Conservation (phyloP, 148 eudicot genomes). For the Limonium bicolor region DNA sequence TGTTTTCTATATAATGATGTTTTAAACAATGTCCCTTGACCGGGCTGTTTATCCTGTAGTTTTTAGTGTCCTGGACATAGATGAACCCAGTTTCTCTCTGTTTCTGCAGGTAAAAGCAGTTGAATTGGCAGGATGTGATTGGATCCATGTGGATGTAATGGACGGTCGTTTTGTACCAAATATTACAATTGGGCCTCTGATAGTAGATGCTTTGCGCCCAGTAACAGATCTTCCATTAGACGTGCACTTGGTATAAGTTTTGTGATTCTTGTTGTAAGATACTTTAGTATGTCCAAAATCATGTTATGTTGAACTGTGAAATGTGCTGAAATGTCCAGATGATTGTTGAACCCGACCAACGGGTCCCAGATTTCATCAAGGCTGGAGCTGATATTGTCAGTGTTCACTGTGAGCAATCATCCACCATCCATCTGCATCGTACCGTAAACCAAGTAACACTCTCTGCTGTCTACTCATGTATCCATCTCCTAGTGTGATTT, state of each 20-base stretch:
- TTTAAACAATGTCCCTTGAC: too few relatives aligned
- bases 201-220: conserved; percentile 93
- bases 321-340: conserved; percentile 32
- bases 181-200: conserved; percentile 94
- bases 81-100: conserved; percentile 6
- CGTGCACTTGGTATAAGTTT: conserved; percentile 97
- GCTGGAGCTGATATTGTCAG: conserved; percentile 99
- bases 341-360: conserved; percentile 97
- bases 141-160: conserved; percentile 99
- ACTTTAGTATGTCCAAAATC: too few relatives aligned
- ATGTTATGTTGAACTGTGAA: too few relatives aligned
- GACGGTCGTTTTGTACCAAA: conserved; percentile 98
- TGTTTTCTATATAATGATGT: not conserved
- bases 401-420: conserved; percentile 90
- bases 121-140: conserved; percentile 96
- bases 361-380: conserved; percentile 89
- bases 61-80: too few relatives aligned
- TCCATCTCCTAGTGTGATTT: not conserved
- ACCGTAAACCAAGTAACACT: conserved; percentile 65
- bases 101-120: conserved; percentile 78
- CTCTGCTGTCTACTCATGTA: not conserved
- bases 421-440: conserved; percentile 98
- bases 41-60: too few relatives aligned
- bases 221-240: conserved; percentile 96
- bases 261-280: too few relatives aligned